Base-by-base conservation (phyloP, 2,329 filamentous ascomycete genomes). In the Rhynchosporium agropyri region DNA sequence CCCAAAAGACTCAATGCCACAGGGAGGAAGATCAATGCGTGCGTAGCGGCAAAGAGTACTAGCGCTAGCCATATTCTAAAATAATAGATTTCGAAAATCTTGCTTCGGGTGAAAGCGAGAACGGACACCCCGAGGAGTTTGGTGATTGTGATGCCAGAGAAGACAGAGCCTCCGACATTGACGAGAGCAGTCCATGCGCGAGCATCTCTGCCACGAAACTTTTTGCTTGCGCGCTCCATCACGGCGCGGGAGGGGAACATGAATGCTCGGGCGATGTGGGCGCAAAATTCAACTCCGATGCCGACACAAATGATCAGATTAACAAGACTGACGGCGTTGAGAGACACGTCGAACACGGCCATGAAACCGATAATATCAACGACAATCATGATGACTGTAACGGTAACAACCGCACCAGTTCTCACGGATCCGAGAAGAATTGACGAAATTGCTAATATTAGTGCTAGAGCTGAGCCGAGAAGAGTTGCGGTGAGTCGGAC, bases 41-140 rank as follows among this genome's bases (percentile, higher is more conserved):
- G 95, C 9, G 88, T 83, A 7, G 91, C 91, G 2, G 93, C 96
- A 76, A 97, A 94, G 9, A 96, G 76, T 10, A 99, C 93, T 60
- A 99, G 84, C 6, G 93, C 89, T 20, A 97, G 80, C 95, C 95
- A 99, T 49, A 99, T 90, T 49, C 95, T 85, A 83, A 99, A 99
- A 78, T 99, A 99, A 79, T 99, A 99, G 63, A 99, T 92, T 79
- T 99, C 96, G 72, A 99, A 99, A 73, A 99, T 99, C 84, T 98
- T 99, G 76, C 91, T 96, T 58, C 91, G 82, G 7, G 95, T 99
- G 73, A 97, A 99, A 0, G 95, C 95, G 26, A 99, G 81, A 42
- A 99, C 95, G 51, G 84, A 89, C 0, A 99, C 94, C 3, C 95
- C 95, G 1, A 99, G 80, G 1, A 99, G 83, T 77, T 99, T 99